These are phyloP conservation scores for Clavariopsis aquatica DNA, from an alignment of 495 filamentous ascomycete genomes.

Conservation along the genomic window DNA sequence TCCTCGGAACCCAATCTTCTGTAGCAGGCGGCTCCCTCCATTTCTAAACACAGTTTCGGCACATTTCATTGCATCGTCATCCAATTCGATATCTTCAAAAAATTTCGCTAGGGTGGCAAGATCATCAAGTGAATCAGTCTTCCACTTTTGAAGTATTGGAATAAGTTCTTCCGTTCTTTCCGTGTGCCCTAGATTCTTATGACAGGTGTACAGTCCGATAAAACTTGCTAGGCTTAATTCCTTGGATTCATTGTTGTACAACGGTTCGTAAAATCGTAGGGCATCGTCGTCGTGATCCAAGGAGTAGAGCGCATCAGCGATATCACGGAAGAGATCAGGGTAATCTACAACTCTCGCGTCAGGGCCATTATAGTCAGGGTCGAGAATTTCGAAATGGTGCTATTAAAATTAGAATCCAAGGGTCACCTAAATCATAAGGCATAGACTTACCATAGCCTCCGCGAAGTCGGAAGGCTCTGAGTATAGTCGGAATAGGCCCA, in stretches of 20 bases:
- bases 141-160: constrained; percentile 65
- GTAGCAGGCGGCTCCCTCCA: constrained; percentile 6
- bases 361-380: constrained; percentile 56
- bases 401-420: constrained; percentile 37
- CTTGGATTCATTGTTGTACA: constrained; percentile 56
- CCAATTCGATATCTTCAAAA: constrained; percentile 69
- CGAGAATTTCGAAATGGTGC: constrained; percentile 66
- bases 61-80: constrained; percentile 58
- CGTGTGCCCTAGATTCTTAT: constrained; percentile 59
- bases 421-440: neutral
- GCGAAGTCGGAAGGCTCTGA: constrained; percentile 58
- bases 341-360: constrained; percentile 60
- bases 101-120: constrained; percentile 76
- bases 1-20: constrained; percentile 5
- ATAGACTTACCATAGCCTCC: constrained; percentile 74
- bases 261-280: constrained; percentile 70
- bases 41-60: constrained; percentile 19
- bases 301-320: constrained; percentile 66
- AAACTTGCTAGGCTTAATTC: constrained; percentile 63
- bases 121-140: constrained; percentile 67
- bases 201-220: constrained; percentile 74
- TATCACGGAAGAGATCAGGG: constrained; percentile 74
- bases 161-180: constrained; percentile 62
- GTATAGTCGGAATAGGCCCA: constrained; percentile 77
- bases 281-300: constrained; percentile 61